Evolutionary conservation across 192 early-diverging fungal genomes (phyloP), one percentile per base, ranked within the genome.

Genomic region (Rhizophagus prolifer): DNA sequence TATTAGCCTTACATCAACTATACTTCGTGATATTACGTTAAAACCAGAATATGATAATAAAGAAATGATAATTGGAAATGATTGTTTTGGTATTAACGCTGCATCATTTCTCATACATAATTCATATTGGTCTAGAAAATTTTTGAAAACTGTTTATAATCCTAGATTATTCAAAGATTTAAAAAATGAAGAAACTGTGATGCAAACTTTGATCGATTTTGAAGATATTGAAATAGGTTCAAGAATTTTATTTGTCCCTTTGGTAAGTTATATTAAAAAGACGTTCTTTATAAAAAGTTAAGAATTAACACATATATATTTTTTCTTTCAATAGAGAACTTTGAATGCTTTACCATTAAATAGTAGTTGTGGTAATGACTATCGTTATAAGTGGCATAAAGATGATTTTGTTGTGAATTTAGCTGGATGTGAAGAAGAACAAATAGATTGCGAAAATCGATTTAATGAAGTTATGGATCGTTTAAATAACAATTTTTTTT

Each of bases 391-490:
- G 14, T 68, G 66, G 66, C 66, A 68, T 36, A 68, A 68, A 9
- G 66, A n/a, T 36, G 66, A 68, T 68, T 68, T 68, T n/a, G 66
- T 68, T 7, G 21, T 68, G 21, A 68, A 44, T 68, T 68, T 68
- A 21, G 14, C 66, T 38, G 66, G 66, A 68, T 68, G 66, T 38
- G 66, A 36, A 13, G 34, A 36, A 16, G 19, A 7, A 19, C 14
- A 54, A 21, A 21, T 21, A 21, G 16, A 21, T 54, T 54, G 50
- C 7, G 50, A 54, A 54, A 54, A 54, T 1, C 50, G 50, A 50
- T 50, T 50, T 3, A 19, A 50, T 0, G 47, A 50, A 19, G 16
- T 54, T 21, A 21, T 21, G 16, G 6, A 21, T 19, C 19, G 16
- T 19, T 21, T 21, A 21, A 54, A 54, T 7, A 44, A 12, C 3